Evolutionary conservation across 805 yeast genomes (phyloP).

Genomic region (Nakazawaea ishiwadae): DNA sequence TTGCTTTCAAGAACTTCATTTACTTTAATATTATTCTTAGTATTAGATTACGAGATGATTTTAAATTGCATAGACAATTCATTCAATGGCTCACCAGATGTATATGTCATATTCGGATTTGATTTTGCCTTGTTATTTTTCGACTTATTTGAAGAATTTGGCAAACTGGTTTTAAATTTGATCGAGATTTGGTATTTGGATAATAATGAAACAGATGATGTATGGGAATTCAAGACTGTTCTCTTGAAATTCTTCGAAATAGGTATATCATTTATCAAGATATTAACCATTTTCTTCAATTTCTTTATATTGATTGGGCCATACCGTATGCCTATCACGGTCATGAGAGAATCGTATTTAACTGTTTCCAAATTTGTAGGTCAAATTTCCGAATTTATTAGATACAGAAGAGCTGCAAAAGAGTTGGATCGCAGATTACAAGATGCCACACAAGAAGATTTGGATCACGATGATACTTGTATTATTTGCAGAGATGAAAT

Average conservation of each 20-base stretch:
- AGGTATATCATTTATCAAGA: slow-evolving; percentile 42
- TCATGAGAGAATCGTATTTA: slow-evolving; percentile 25
- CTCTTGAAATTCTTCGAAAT: slow-evolving; percentile 56
- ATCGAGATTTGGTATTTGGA: slow-evolving; percentile 50
- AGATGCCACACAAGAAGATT: slow-evolving; percentile 59
- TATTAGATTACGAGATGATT: slow-evolving; percentile 49
- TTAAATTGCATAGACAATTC: slow-evolving; percentile 52
- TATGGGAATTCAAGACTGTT: slow-evolving; percentile 69
- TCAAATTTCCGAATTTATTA: slow-evolving; percentile 32
- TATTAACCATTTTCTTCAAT: slow-evolving; percentile 38
- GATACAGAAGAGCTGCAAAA: slow-evolving; percentile 41
- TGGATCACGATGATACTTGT: slow-evolving; percentile 64
- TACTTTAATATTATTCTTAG: slow-evolving; percentile 38
- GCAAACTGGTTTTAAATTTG: slow-evolving; percentile 46
- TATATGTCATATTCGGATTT: slow-evolving; percentile 66
- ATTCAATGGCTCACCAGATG: slow-evolving; percentile 47
- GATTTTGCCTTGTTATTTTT: slow-evolving; percentile 66
- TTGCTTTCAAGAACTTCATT: slow-evolving; percentile 36
- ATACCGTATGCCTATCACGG: slow-evolving; percentile 25
- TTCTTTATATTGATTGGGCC: slow-evolving; percentile 39
- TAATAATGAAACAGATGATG: slow-evolving; percentile 48
- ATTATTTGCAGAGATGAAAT: slow-evolving; percentile 92
- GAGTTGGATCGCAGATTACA: slow-evolving; percentile 60
- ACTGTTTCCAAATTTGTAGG: slow-evolving; percentile 24
- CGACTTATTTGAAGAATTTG: slow-evolving; percentile 40